Evolutionary conservation across 805 yeast species (phyloP).

Genomic region (Saccharomycopsis selenospora): DNA sequence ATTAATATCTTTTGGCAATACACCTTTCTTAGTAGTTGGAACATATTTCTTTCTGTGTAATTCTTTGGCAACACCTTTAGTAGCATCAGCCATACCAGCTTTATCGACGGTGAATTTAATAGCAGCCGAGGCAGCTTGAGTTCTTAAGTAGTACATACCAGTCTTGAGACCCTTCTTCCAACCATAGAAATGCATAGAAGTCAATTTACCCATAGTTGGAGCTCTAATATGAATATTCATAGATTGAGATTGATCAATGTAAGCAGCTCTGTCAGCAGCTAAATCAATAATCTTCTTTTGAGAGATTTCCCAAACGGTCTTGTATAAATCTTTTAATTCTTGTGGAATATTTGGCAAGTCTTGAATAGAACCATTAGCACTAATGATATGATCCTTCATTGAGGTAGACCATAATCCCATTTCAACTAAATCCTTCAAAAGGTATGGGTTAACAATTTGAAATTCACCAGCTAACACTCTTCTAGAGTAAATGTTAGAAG

Average conservation of each 20-base stretch:
- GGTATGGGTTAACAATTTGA: constrained; percentile 84
- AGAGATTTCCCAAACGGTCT: constrained; percentile 94
- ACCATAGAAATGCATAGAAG: constrained; percentile 97
- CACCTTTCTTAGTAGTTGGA: constrained; percentile 21
- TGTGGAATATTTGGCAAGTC: constrained; percentile 64
- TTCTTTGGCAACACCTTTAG: constrained; percentile 18
- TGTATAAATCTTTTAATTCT: constrained; percentile 69
- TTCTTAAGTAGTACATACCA: constrained; percentile 96
- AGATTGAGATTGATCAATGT: constrained; percentile 87
- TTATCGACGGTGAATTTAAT: constrained; percentile 79
- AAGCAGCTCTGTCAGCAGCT: constrained; percentile 75
- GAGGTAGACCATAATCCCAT: constrained; percentile 77
- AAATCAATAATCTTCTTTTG: constrained; percentile 74
- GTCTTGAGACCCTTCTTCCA: constrained; percentile 98
- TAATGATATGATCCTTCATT: constrained; percentile 69
- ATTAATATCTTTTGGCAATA: not conserved
- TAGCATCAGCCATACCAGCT: constrained; percentile 23
- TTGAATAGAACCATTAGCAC: constrained; percentile 82
- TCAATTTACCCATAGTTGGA: constrained; percentile 94
- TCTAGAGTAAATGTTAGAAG: constrained; percentile 86
- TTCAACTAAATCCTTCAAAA: constrained; percentile 73
- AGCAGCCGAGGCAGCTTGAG: constrained; percentile 96
- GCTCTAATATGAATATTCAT: constrained; percentile 80
- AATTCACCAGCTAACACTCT: constrained; percentile 91
- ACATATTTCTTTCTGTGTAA: constrained; percentile 32